phyloP scores from a whole-genome alignment of 768 basidiomycete species.

The Phlebiopsis flavidoalba region DNA sequence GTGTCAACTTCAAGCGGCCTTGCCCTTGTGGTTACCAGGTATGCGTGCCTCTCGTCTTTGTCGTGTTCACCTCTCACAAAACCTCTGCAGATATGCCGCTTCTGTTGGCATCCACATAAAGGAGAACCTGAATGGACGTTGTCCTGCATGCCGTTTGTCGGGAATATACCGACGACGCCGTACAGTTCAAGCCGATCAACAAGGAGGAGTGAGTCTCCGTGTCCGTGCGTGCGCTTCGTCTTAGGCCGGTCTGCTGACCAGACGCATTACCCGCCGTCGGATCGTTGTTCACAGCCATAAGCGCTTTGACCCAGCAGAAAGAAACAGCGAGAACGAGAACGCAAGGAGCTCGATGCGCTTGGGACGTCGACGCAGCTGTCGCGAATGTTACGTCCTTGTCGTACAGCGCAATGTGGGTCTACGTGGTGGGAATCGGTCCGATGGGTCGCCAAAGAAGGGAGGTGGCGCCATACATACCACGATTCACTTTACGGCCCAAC shows the following conservation, averaged over 20 bases:
- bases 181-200: constrained; percentile 93
- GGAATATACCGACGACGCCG: constrained; percentile 85
- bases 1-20: constrained; percentile 98
- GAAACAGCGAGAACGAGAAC: constrained; percentile 89
- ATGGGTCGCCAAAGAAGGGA: constrained; percentile 96
- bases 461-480: constrained; percentile 42
- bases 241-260: neutral
- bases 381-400: constrained; percentile 94
- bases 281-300: constrained; percentile 71
- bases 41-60: constrained; percentile 8
- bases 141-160: constrained; percentile 96
- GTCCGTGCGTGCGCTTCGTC: neutral
- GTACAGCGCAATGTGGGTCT: constrained; percentile 94
- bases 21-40: constrained; percentile 99
- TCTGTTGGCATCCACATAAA: constrained; percentile 99
- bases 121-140: constrained; percentile 91
- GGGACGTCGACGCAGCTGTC: constrained; percentile 80
- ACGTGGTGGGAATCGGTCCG: constrained; percentile 92
- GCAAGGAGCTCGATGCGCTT: constrained; percentile 87
- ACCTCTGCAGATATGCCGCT: constrained; percentile 80
- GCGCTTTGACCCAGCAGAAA: constrained; percentile 92
- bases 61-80: neutral
- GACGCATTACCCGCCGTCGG: neutral
- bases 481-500: neutral
- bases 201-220: constrained; percentile 80